These are phyloP conservation scores for Globisporangium apiculatum DNA, from an alignment of 352 stramenopile genomes.

Conservation along the genomic window DNA sequence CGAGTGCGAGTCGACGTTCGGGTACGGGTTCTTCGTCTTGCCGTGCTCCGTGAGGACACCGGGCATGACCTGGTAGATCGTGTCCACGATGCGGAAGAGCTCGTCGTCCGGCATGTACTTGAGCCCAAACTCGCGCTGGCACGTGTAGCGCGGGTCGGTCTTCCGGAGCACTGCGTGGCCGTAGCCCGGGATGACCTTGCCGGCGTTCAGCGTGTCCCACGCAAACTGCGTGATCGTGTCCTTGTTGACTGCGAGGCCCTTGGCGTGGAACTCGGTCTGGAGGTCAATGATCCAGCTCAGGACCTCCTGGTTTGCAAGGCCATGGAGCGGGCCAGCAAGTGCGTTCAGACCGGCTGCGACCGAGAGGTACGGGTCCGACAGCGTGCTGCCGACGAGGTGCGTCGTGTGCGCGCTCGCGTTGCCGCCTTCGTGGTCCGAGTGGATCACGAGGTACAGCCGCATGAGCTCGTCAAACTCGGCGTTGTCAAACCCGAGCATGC, in stretches of 20 bases:
- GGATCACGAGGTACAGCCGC: conserved; percentile 98
- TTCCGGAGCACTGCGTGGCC: conserved; percentile 98
- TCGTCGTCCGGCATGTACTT: conserved; percentile 99
- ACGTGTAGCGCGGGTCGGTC: conserved; percentile 98
- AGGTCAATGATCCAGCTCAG: conserved; percentile 92
- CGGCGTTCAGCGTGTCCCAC: conserved; percentile 98
- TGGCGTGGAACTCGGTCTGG: conserved; percentile 93
- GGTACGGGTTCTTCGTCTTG: conserved; percentile 99
- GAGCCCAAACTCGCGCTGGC: conserved; percentile 98
- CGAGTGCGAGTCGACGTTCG: conserved; percentile 98
- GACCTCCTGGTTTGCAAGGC: conserved; percentile 99
- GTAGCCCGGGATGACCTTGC: conserved; percentile 99
- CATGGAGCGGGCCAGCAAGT: conserved; percentile 96
- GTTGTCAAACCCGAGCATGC: conserved; percentile 97
- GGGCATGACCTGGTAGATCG: conserved; percentile 99
- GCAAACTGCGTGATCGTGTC: conserved; percentile 99
- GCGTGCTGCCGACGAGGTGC: conserved; percentile 96
- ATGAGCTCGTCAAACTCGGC: conserved; percentile 98
- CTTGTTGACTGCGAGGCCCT: conserved; percentile 95
- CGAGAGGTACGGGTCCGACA: conserved; percentile 97
- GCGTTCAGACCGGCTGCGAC: conserved; percentile 96
- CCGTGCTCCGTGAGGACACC: conserved; percentile 97
- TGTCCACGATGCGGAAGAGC: conserved; percentile 99
- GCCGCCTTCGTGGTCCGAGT: conserved; percentile 98
- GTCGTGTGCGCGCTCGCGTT: conserved; percentile 98